These are phyloP conservation scores for Platanus orientalis DNA, from an alignment of 164 flowering plant species.

Conservation along the genomic window DNA sequence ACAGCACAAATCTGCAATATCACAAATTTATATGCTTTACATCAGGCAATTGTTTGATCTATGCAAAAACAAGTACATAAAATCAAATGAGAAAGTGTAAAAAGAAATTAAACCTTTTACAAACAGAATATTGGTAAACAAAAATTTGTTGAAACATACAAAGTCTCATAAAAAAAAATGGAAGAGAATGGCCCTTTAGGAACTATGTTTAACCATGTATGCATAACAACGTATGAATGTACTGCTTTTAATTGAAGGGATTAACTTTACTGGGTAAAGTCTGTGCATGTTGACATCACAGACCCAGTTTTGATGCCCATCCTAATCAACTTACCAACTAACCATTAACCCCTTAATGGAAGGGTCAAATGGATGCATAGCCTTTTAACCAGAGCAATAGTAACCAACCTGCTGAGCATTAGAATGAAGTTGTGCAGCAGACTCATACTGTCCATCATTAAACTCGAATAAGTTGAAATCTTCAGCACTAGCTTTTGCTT, in stretches of 20 bases:
- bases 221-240: too few relatives aligned
- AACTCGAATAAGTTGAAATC: conserved; percentile 77
- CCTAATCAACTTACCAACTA: too few relatives aligned
- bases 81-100: neutral
- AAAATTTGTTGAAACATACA: neutral
- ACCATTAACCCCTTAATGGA: too few relatives aligned
- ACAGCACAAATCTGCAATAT: conserved; percentile 87
- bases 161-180: too few relatives aligned
- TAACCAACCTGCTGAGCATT: conserved; percentile 73
- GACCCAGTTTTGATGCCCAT: too few relatives aligned
- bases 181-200: too few relatives aligned
- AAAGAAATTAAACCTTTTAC: neutral
- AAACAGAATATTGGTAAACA: neutral
- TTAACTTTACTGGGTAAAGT: too few relatives aligned
- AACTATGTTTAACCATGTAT: too few relatives aligned
- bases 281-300: too few relatives aligned
- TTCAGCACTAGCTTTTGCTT: conserved; percentile 78
- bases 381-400: neutral
- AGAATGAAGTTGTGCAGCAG: conserved; percentile 83
- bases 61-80: neutral
- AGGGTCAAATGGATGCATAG: neutral
- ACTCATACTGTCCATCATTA: conserved; percentile 88
- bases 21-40: conserved; percentile 1
- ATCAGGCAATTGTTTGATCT: neutral
- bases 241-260: too few relatives aligned